Base-by-base conservation (phyloP, 2,329 filamentous ascomycete species). In the Penicillium concentricum region DNA sequence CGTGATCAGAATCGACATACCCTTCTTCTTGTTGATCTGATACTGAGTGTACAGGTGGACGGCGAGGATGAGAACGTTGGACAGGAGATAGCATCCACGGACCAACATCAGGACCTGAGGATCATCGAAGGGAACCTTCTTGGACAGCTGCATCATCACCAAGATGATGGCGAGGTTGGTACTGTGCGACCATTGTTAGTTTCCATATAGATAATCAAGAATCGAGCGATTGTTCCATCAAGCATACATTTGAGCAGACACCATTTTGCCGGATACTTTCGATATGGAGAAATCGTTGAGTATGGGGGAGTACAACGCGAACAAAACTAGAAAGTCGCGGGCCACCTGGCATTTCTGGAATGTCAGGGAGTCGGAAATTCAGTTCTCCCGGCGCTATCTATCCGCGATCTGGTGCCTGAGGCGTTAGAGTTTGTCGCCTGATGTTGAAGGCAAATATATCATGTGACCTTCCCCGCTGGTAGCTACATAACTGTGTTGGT, bases 71-170 rank as follows among this genome's bases (percentile, higher is more conserved):
- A 97, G 83, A 63, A 96, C 62, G 77, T 99, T 90, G 66, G 87
- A 88, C 64, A 86, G 69, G 57, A 89, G 67, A 76, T 90, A 90
- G 62, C 87, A 75, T 38, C 76, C 82, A 69, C 87, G 87, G 58
- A 89, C 84, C 58, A 81, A 77, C 66, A 84, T 83, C 56, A 89
- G 80, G 46, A 88, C 85, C 61, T 83, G 81, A n/a, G 86, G 91
- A 72, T 97, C 88, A 30, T 97, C 93, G 71, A 97, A 96, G 47
- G 92, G 91, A 60, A 99, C 87, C 78, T 88, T 91, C 85, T 97
- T 97, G 69, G 92, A 90, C 60, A 96, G 89, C 84, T 97, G 93
- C 91, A 97, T 97, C 89, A 97, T 95, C 74, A 90, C 90, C 68
- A 96, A 86, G 81, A 96, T 92, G 87, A 96, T 92, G 81, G 91